phyloP scores from a whole-genome alignment of 2,329 filamentous ascomycete genomes.

The Ophiostoma novo-ulmi region DNA sequence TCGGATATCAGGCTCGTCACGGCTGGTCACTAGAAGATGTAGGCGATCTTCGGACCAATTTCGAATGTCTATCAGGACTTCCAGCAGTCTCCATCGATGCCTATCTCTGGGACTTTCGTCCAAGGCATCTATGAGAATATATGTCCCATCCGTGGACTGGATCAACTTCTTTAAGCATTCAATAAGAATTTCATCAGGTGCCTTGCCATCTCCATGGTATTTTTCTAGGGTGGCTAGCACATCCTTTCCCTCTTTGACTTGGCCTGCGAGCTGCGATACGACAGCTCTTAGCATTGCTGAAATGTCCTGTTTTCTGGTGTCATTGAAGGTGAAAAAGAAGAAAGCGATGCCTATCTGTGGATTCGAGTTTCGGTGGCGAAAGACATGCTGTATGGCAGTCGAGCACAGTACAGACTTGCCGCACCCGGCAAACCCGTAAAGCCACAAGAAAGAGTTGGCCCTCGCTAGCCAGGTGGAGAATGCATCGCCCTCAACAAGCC shows the following conservation, averaged over 20 bases:
- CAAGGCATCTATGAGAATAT: conserved; percentile 36
- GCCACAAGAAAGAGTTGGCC: conserved; percentile 37
- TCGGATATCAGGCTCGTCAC: conserved; percentile 33
- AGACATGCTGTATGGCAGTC: conserved; percentile 34
- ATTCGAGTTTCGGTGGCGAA: conserved; percentile 25
- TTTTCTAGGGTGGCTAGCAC: conserved; percentile 26
- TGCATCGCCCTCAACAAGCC: conserved; percentile 31
- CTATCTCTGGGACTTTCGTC: conserved; percentile 33
- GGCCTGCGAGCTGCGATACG: conserved; percentile 34
- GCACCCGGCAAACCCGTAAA: conserved; percentile 38
- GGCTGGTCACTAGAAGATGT: conserved; percentile 36
- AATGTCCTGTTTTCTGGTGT: conserved; percentile 33
- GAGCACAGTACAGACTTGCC: conserved; percentile 40
- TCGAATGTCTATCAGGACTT: conserved; percentile 30
- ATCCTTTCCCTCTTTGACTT: conserved; percentile 27
- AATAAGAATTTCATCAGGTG: conserved; percentile 21
- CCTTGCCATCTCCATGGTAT: conserved; percentile 18
- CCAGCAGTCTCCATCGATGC: conserved; percentile 30
- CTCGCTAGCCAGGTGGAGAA: conserved; percentile 33
- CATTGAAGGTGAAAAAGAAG: conserved; percentile 41
- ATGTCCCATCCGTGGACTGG: conserved; percentile 32
- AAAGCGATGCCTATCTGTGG: conserved; percentile 33
- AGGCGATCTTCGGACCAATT: conserved; percentile 29
- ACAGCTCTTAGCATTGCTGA: conserved; percentile 35
- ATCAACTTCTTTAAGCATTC: conserved; percentile 30